Evolutionary conservation across 805 yeast species (phyloP).

Genomic region (Candida patagonica): DNA sequence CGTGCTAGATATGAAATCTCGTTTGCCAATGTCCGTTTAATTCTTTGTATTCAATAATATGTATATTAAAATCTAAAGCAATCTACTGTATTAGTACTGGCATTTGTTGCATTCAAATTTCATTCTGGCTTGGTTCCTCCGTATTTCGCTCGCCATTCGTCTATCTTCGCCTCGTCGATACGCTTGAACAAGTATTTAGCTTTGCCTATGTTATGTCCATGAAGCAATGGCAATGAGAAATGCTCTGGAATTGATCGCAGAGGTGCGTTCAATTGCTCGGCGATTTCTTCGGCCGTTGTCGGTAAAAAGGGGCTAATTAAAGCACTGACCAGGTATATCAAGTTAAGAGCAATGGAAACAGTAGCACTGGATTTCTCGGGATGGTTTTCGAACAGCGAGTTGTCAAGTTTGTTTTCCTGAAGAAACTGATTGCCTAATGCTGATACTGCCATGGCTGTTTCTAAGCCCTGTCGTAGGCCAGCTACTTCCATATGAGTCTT

Average conservation of each 20-base stretch:
- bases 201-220: constrained; percentile 82
- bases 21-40: too few relatives aligned
- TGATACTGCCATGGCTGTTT: constrained; percentile 81
- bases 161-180: constrained; percentile 83
- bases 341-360: constrained; percentile 81
- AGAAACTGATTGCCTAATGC: constrained; percentile 91
- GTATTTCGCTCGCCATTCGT: constrained; percentile 74
- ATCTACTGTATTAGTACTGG: too few relatives aligned
- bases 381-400: constrained; percentile 61
- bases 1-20: too few relatives aligned
- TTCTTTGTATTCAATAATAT: too few relatives aligned
- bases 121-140: constrained; percentile 68
- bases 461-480: constrained; percentile 81
- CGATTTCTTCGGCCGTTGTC: constrained; percentile 59
- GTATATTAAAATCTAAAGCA: too few relatives aligned
- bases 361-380: constrained; percentile 87
- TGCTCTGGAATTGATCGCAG: constrained; percentile 65
- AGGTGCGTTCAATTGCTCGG: constrained; percentile 77
- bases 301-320: constrained; percentile 88
- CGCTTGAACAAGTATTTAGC: constrained; percentile 88
- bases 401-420: constrained; percentile 93
- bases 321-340: constrained; percentile 78
- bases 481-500: constrained; percentile 62
- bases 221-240: constrained; percentile 56
- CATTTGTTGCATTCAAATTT: too few relatives aligned